Evolutionary conservation across 345 rosid species (phyloP), one percentile per base, ranked within the genome.

Genomic region (Hibiscus mutabilis): DNA sequence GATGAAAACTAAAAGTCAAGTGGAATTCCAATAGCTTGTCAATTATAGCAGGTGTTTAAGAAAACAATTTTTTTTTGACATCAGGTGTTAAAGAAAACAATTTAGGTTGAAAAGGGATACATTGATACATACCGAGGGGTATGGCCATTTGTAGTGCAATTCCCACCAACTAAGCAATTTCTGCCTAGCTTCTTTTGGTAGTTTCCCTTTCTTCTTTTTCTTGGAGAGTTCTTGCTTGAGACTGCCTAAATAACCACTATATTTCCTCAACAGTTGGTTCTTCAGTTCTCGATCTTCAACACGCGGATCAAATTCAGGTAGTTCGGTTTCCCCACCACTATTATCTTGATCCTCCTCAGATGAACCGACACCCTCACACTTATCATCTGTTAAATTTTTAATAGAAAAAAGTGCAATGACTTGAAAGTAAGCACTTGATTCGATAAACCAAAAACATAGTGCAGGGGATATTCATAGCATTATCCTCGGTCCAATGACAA

Each of bases 111-210:
- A 11, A 63, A 44, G 56, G 49, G 52, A 47, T 2, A 46, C 4
- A 46, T 46, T 4, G 66, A 42, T 31, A 76, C 84, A 60, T 84
- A 94, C 99, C 68, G 99, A 92, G 69, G 99, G 99, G 79, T 95
- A 95, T 4, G 99, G 99, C 99, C 99, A 95, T 80, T 95, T 92
- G 83, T 95, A 95, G 80, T 95, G 99, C 31, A 95, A 77, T 79
- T 92, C 99, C 99, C 99, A 95, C 99, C 99, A 95, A 70, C 81
- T 86, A 40, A 95, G 97, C 62, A 95, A 89, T 86, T 92, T 95
- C 83, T 95, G 97, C 80, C 99, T 86, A 64, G 98, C 99, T 79
- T 95, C 99, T 84, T 95, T 95, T 0, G 99, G 99, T 49, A 95
- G 86, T 76, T 95, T 95, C 9, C 99, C 99, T 84, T 95, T 95